Percentiles rank a stretch among this genome's conserved stretches.
Conservation (phyloP, 257 asterid species). For the Dorcoceras hygrometricum region DNA sequence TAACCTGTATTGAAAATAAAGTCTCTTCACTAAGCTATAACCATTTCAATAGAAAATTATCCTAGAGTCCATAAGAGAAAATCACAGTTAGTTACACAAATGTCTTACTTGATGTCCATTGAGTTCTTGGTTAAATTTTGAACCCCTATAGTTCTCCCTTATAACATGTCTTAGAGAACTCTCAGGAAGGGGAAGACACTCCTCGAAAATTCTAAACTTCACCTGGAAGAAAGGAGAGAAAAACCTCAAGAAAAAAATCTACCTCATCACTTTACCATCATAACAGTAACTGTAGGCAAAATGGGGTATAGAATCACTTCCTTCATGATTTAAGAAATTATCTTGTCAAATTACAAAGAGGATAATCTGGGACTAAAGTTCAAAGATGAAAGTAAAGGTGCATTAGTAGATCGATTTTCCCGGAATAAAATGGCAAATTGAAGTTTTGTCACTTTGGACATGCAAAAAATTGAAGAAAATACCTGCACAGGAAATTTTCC, state of each 20-base stretch:
- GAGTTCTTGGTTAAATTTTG: slow-evolving; percentile 73
- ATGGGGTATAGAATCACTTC: neutral
- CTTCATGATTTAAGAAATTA: neutral
- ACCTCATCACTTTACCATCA: slow-evolving; percentile 8
- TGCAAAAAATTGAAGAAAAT: slow-evolving; percentile 14
- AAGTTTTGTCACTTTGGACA: neutral
- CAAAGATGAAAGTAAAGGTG: neutral
- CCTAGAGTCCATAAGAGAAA: slow-evolving; percentile 8
- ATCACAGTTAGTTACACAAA: slow-evolving; percentile 8
- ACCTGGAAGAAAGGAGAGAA: slow-evolving; percentile 46
- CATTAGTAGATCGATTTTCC: slow-evolving; percentile 5
- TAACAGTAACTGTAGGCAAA: neutral
- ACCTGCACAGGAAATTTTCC: slow-evolving; percentile 90
- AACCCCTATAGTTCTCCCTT: slow-evolving; percentile 54
- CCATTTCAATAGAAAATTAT: slow-evolving; percentile 9
- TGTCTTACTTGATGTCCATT: slow-evolving; percentile 51
- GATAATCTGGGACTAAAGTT: neutral
- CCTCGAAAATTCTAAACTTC: slow-evolving; percentile 54
- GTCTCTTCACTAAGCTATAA: slow-evolving; percentile 8
- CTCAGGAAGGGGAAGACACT: slow-evolving; percentile 72
- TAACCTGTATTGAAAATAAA: slow-evolving; percentile 41
- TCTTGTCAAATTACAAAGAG: neutral
- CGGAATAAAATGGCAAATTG: too few species aligned
- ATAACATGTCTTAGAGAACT: slow-evolving; percentile 46
- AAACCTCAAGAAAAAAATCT: slow-evolving; percentile 20